A percentile compares a stretch with the other conserved stretches of the same genome.
Evolutionary conservation across 2,329 filamentous ascomycete genomes (phyloP).

Genomic region (Fusarium tjaetaba): DNA sequence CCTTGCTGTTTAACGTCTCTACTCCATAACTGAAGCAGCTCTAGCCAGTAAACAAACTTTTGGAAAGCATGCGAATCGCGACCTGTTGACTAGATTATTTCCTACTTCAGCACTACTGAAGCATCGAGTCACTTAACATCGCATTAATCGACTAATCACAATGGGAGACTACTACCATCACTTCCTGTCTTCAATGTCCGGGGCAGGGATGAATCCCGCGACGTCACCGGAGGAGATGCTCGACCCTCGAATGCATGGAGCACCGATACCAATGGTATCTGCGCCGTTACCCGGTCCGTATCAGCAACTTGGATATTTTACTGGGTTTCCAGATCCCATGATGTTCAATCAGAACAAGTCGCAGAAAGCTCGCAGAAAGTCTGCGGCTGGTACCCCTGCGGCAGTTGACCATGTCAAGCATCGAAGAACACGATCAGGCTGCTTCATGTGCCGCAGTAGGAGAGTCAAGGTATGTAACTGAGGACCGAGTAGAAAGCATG

Average conservation of each 20-base stretch:
- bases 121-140: conserved; percentile 3
- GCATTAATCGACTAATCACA: conserved; percentile 12
- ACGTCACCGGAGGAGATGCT: conserved; percentile 54
- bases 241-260: conserved; percentile 49
- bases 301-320: conserved; percentile 60
- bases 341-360: conserved; percentile 60
- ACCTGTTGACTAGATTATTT: conserved; percentile 1
- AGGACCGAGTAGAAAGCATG: not conserved
- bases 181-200: conserved; percentile 64
- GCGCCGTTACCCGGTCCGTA: conserved; percentile 55
- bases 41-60: conserved; percentile 12
- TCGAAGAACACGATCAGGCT: conserved; percentile 90
- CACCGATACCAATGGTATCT: conserved; percentile 42
- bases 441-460: conserved; percentile 88
- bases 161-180: conserved; percentile 69
- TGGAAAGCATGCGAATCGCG: conserved; percentile 39
- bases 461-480: conserved; percentile 76
- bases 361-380: conserved; percentile 63
- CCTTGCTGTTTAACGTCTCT: conserved; percentile 6
- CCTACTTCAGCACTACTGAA: conserved; percentile 17
- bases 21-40: not conserved
- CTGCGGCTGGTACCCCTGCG: conserved; percentile 52
- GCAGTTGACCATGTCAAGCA: conserved; percentile 83
- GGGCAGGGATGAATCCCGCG: conserved; percentile 52
- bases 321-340: conserved; percentile 60